Base-by-base conservation (phyloP, 495 filamentous ascomycete genomes). In the Aspergillus sclerotiicarbonarius region DNA sequence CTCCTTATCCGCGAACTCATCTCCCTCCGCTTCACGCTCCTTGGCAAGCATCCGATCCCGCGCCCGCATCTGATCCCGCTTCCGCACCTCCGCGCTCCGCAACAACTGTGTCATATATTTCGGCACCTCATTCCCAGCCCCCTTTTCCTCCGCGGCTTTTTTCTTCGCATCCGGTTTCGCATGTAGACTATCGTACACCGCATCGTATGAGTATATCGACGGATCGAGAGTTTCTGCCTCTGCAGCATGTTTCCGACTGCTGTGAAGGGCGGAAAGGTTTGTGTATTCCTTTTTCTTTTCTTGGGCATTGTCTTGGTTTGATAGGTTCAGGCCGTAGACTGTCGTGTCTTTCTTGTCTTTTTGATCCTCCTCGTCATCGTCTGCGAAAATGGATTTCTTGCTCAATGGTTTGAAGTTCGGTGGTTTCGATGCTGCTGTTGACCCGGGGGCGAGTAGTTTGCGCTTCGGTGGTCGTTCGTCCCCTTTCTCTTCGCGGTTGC, bases 1-100 rank as follows among this genome's bases (percentile, higher is more conserved):
- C 72, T 98, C 95, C 72, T 96, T 98, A 59, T 94, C 95, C 0
- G 84, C 88, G 66, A 90, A 97, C 71, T 92, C 91, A 13, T 96
- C 95, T 9, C 94, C 94, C 72, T 98, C 94, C 0, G 86, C 89
- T 62, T 93, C 95, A 35, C 94, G 84, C 70, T 98, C 95, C 46
- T 86, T 86, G 62, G 90, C 86, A 30, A 98, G 76, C 69, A 90
- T 78, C 67, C 91, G 90, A 70, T 98, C 94, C 61, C 91, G 87
- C 13, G 94, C 94, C 8, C 95, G 86, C 33, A 90, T 76, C 49
- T 90, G 85, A 73, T 97, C 94, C 25, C 91, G 88, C 72, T 97
- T 96, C 31, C 95, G 86, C 31, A 91, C 71, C 57, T 92, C 90
- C 2, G 94, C 91, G 1, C 91, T 90, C 12, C 85, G 84, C 19